phyloP scores from a whole-genome alignment of 768 basidiomycete genomes.

The Mycena maculata region DNA sequence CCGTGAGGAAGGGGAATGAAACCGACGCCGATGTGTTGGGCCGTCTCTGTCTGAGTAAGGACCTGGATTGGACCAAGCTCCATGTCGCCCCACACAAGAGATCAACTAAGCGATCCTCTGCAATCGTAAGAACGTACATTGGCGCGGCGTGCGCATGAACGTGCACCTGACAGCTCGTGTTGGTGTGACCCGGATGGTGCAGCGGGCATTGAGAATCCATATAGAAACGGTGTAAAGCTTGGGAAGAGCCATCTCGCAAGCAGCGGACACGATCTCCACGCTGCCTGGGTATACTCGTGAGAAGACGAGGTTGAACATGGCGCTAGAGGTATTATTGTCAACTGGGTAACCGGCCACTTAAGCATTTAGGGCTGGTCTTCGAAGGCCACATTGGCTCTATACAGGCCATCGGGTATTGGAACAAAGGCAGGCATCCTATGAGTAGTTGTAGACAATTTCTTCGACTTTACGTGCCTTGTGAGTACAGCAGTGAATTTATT shows the following conservation, averaged over 20 bases:
- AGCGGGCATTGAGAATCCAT: constrained; percentile 49
- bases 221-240: constrained; percentile 49
- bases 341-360: no score
- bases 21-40: constrained; percentile 41
- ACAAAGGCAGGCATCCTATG: no score
- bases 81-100: not conserved
- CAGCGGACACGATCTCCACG: constrained; percentile 40
- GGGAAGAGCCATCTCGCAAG: constrained; percentile 43
- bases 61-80: constrained; percentile 34
- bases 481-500: no score
- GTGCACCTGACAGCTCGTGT: not conserved
- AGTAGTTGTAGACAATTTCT: no score
- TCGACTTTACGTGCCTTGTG: no score
- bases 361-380: no score
- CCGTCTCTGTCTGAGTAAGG: constrained; percentile 38
- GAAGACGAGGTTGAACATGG: constrained; percentile 48
- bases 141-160: not conserved
- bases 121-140: no score
- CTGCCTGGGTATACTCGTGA: constrained; percentile 45
- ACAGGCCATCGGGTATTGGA: no score
- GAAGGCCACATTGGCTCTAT: no score
- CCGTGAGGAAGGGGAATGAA: not conserved
- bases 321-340: constrained; percentile 38
- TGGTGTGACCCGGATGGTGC: constrained; percentile 30
- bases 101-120: not conserved